These are phyloP conservation scores for Neofusicoccum parvum DNA, from an alignment of 2,329 filamentous ascomycete genomes.

Conservation along the genomic window DNA sequence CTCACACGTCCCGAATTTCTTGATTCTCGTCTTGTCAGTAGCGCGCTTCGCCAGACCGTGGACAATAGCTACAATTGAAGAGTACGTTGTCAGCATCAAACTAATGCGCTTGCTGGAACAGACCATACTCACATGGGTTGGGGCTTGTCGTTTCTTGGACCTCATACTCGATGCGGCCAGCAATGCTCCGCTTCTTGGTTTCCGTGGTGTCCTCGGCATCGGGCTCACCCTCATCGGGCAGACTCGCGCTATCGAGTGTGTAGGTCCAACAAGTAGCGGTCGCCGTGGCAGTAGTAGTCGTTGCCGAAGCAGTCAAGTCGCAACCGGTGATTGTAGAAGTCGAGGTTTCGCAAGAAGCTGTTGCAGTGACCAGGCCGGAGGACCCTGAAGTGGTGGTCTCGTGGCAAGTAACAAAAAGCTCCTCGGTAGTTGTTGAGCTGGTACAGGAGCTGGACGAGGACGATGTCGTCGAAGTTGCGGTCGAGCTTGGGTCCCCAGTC, in stretches of 20 bases:
- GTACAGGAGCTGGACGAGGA: not conserved
- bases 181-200: not conserved
- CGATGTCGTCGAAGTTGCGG: not conserved
- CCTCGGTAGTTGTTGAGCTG: not conserved
- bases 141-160: not conserved
- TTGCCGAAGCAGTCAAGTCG: not conserved
- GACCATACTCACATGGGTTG: not conserved
- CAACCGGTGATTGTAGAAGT: not conserved
- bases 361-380: not conserved
- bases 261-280: constrained; percentile 1
- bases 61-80: not conserved
- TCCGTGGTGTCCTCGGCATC: not conserved
- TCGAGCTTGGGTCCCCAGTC: not conserved
- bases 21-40: not conserved
- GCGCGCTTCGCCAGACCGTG: not conserved
- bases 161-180: not conserved
- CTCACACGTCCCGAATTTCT: not conserved
- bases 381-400: not conserved
- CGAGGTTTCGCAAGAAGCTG: not conserved
- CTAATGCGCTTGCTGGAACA: too few species aligned
- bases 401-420: not conserved
- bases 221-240: not conserved
- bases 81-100: too few species aligned
- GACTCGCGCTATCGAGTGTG: not conserved
- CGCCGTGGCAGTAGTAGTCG: not conserved